phyloP scores from a whole-genome alignment of 768 basidiomycete genomes.

The Butyriboletus loyo region DNA sequence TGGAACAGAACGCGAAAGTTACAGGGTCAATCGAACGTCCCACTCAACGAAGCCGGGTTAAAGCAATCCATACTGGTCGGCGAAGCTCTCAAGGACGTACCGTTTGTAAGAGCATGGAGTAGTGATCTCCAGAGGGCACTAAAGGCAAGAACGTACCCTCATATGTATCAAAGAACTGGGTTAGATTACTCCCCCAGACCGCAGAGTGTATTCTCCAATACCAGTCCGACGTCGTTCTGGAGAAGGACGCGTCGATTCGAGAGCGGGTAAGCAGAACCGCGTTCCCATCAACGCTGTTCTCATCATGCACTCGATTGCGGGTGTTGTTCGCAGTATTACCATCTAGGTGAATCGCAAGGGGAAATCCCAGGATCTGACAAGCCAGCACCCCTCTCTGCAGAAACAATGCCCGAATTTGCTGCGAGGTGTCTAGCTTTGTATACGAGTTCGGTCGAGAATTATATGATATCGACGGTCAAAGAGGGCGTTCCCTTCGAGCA shows the following conservation, averaged over 20 bases:
- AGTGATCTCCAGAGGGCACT: constrained; percentile 68
- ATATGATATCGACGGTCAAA: neutral
- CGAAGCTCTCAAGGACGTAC: constrained; percentile 46
- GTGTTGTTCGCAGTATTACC: neutral
- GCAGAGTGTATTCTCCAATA: neutral
- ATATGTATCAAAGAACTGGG: neutral
- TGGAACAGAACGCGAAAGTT: constrained; percentile 57
- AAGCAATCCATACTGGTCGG: constrained; percentile 47
- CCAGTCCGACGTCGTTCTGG: neutral
- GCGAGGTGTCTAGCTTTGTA: constrained; percentile 4
- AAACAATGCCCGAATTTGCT: neutral
- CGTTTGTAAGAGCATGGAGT: constrained; percentile 51
- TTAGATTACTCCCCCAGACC: neutral
- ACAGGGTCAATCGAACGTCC: constrained; percentile 69
- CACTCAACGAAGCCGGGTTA: constrained; percentile 57
- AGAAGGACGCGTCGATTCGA: neutral
- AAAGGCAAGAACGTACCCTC: constrained; percentile 44
- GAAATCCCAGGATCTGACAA: neutral
- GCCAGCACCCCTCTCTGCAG: neutral
- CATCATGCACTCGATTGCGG: neutral
- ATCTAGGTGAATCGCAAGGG: neutral
- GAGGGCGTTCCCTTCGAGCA: neutral
- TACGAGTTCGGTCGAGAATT: neutral
- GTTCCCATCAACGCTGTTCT: neutral
- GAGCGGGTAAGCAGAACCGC: neutral